These are phyloP conservation scores for Tylopilus intermedius DNA, from an alignment of 768 basidiomycete genomes.

Conservation along the genomic window DNA sequence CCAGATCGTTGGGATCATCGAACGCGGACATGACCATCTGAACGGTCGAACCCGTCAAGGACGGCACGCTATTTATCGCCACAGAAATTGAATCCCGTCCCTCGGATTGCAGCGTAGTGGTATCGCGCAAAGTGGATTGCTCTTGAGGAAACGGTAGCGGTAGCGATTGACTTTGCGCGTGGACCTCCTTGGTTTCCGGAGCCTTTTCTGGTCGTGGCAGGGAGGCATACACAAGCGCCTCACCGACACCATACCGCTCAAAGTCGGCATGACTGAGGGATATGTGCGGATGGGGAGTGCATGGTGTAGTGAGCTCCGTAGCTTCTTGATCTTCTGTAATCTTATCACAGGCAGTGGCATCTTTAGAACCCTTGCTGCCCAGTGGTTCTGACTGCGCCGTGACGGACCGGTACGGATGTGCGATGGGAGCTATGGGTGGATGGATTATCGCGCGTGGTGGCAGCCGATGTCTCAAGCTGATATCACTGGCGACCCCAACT, in stretches of 20 bases:
- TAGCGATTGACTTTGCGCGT: background rate
- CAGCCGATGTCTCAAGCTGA: conserved; percentile 34
- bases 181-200: background rate
- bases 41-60: conserved; percentile 36
- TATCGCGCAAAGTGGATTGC: background rate
- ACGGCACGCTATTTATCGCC: conserved; percentile 8
- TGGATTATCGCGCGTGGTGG: conserved; percentile 29
- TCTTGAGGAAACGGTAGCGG: background rate
- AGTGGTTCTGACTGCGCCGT: background rate
- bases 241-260: conserved; percentile 57
- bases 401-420: conserved; percentile 24
- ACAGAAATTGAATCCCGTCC: conserved; percentile 23
- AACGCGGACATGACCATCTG: conserved; percentile 41
- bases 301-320: background rate
- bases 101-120: conserved; percentile 32
- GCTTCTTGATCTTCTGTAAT: background rate
- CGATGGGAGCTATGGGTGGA: conserved; percentile 25
- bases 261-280: conserved; percentile 30
- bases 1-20: conserved; percentile 59
- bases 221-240: conserved; percentile 51
- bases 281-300: conserved; percentile 13
- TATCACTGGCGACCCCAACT: conserved; percentile 19
- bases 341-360: background rate
- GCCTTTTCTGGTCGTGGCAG: background rate
- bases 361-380: background rate